Evolutionary conservation across 208 protist species (phyloP).

Genomic region (Wallacemonas rigidus): DNA sequence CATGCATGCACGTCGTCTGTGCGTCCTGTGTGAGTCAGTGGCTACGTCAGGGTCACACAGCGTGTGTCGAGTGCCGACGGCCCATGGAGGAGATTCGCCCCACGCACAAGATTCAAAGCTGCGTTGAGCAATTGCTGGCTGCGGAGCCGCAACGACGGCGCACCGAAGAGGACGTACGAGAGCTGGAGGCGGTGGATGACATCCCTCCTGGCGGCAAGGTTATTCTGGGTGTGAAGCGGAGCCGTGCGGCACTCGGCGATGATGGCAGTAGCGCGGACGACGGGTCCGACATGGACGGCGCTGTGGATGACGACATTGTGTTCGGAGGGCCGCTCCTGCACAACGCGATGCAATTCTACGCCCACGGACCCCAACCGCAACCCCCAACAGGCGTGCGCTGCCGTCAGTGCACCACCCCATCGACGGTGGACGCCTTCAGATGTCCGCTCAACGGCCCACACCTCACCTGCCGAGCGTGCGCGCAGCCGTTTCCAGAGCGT

Average conservation of each 20-base stretch:
- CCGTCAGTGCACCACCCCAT: conserved; percentile 52
- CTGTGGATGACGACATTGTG: conserved; percentile 18
- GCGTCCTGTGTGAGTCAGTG: conserved; percentile 77
- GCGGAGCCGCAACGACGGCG: conserved; percentile 39
- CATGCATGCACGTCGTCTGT: conserved; percentile 92
- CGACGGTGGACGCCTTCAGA: conserved; percentile 62
- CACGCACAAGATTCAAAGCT: conserved; percentile 78
- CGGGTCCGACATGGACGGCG: conserved; percentile 18
- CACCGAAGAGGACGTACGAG: conserved; percentile 40
- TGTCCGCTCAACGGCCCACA: conserved; percentile 59
- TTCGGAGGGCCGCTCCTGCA: neutral
- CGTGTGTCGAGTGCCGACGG: conserved; percentile 74
- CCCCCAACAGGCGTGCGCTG: conserved; percentile 31
- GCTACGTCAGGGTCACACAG: conserved; percentile 35
- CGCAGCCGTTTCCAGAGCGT: conserved; percentile 61
- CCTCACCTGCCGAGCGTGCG: conserved; percentile 48
- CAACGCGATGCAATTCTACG: conserved; percentile 14
- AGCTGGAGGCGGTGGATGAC: conserved; percentile 47
- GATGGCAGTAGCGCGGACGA: conserved; percentile 8
- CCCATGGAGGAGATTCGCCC: conserved; percentile 63
- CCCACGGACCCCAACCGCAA: neutral
- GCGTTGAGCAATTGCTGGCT: conserved; percentile 70
- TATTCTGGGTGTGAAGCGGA: conserved; percentile 35
- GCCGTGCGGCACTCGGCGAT: conserved; percentile 21
- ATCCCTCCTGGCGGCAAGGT: conserved; percentile 56